Percentiles rank a stretch among this genome's conserved stretches.
These are phyloP conservation scores for Scalesia atractyloides DNA, from an alignment of 129 eudicot genomes.

Conservation along the genomic window DNA sequence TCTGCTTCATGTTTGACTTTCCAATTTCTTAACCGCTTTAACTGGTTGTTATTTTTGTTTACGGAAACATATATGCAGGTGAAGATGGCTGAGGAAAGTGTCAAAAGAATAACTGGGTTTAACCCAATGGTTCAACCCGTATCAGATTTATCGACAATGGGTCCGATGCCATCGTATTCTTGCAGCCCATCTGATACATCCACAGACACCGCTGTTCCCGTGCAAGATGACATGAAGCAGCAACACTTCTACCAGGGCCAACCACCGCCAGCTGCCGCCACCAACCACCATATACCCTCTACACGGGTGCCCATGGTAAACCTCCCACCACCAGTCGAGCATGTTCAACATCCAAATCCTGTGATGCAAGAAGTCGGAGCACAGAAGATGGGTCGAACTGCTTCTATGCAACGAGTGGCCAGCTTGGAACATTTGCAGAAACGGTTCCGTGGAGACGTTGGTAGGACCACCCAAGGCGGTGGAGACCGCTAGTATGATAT, in stretches of 20 bases:
- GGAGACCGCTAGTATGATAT: constrained; percentile 44
- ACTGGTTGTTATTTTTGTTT: not conserved
- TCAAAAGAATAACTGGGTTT: constrained; percentile 87
- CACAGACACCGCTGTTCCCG: constrained; percentile 66
- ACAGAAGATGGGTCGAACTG: constrained; percentile 65
- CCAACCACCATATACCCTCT: constrained; percentile 37
- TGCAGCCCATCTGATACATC: constrained; percentile 74
- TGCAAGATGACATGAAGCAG: constrained; percentile 68
- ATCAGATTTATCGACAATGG: constrained; percentile 80
- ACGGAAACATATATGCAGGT: constrained; percentile 47
- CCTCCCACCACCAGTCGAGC: constrained; percentile 45
- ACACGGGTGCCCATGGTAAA: constrained; percentile 46
- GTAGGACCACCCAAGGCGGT: constrained; percentile 41
- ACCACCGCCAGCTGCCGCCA: constrained; percentile 39
- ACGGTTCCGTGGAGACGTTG: constrained; percentile 75
- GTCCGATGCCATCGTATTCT: constrained; percentile 62
- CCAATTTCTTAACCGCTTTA: not conserved
- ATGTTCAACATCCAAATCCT: constrained; percentile 45
- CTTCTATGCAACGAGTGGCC: constrained; percentile 89
- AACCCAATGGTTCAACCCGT: constrained; percentile 80
- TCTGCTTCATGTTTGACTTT: not conserved
- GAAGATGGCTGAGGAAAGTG: constrained; percentile 98
- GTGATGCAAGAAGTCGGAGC: constrained; percentile 42
- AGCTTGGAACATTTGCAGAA: constrained; percentile 97
- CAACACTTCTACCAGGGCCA: constrained; percentile 54